phyloP scores from a whole-genome alignment of 768 basidiomycete species.

The Agrocybe praecox region DNA sequence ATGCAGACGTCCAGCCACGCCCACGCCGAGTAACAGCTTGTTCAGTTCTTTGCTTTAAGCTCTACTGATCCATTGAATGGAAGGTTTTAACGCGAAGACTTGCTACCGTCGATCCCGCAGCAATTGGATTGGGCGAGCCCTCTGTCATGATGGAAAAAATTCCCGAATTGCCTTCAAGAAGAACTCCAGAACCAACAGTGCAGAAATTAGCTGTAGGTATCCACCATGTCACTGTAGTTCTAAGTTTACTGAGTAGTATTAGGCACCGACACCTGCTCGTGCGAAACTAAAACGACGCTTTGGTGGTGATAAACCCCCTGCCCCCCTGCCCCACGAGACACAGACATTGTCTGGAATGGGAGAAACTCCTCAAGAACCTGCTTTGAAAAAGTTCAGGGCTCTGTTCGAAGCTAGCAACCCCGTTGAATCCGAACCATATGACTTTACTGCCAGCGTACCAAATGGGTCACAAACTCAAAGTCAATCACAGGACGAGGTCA shows the following conservation, averaged over 20 bases:
- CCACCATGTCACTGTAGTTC: not conserved
- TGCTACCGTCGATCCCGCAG: slow-evolving; percentile 34
- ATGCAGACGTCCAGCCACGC: not conserved
- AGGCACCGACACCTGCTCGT: slow-evolving; percentile 45
- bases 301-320: slow-evolving; percentile 24
- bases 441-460: too few relatives aligned
- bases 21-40: not conserved
- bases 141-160: slow-evolving; percentile 37
- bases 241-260: not conserved
- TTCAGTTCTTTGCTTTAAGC: not conserved
- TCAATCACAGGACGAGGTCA: slow-evolving; percentile 13
- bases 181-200: slow-evolving; percentile 18
- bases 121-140: slow-evolving; percentile 48
- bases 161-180: slow-evolving; percentile 16
- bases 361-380: slow-evolving; percentile 50
- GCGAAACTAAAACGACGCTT: slow-evolving; percentile 58
- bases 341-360: slow-evolving; percentile 19
- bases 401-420: slow-evolving; percentile 71
- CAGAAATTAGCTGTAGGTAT: slow-evolving; percentile 23
- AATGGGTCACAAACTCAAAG: slow-evolving; percentile 39
- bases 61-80: not conserved
- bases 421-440: slow-evolving; percentile 20
- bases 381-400: slow-evolving; percentile 70
- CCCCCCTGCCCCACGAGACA: slow-evolving; percentile 9
- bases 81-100: slow-evolving; percentile 48